These are phyloP conservation scores for Torrubiellomyces zombiae DNA, from an alignment of 2,329 filamentous ascomycete species.

Conservation along the genomic window DNA sequence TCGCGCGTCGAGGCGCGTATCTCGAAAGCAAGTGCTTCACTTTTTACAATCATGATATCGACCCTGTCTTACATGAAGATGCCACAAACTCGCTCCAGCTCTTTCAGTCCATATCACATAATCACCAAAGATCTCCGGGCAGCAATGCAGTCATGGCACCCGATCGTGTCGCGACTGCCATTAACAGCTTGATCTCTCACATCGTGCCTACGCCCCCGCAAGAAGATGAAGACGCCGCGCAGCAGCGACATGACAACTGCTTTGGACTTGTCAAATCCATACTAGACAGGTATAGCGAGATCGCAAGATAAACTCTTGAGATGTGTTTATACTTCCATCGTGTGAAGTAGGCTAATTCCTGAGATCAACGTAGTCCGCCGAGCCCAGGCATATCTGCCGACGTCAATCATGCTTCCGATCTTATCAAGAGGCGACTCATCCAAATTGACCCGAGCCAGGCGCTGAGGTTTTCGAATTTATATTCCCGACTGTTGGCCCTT, in stretches of 20 bases:
- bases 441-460: conserved; percentile 65
- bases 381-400: conserved; percentile 46
- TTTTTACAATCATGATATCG: too few species aligned
- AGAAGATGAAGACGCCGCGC: conserved; percentile 50
- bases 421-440: conserved; percentile 79
- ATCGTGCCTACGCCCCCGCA: conserved; percentile 49
- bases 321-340: neutral
- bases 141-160: conserved; percentile 39
- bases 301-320: conserved; percentile 6
- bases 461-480: conserved; percentile 75
- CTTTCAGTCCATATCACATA: too few species aligned
- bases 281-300: conserved; percentile 37
- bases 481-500: conserved; percentile 74
- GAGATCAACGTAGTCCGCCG: conserved; percentile 19
- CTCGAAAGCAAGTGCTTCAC: too few species aligned
- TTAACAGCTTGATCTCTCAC: conserved; percentile 62
- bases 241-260: conserved; percentile 50
- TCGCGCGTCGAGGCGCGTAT: too few species aligned
- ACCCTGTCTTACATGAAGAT: too few species aligned
- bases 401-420: conserved; percentile 79
- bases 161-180: conserved; percentile 59
- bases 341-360: neutral
- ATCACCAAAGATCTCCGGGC: too few species aligned
- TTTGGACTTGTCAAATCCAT: conserved; percentile 34
- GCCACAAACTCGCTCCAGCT: too few species aligned